phyloP scores from a whole-genome alignment of 768 basidiomycete species.

The Cystobasidium onofrii region DNA sequence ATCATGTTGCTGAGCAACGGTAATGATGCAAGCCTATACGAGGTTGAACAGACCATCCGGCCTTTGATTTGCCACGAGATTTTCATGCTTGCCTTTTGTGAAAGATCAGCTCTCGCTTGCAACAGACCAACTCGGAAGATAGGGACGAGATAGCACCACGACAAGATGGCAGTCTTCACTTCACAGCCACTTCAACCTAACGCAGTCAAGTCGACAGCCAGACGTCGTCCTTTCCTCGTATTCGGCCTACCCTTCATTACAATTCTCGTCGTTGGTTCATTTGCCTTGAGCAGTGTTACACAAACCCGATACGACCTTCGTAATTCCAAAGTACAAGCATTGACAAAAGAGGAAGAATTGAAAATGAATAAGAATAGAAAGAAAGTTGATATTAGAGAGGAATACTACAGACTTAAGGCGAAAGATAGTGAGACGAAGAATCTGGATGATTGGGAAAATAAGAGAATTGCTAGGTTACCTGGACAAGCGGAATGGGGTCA shows the following conservation, averaged over 20 bases:
- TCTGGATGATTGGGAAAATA: slow-evolving; percentile 68
- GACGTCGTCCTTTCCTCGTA: slow-evolving; percentile 44
- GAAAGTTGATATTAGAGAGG: slow-evolving; percentile 85
- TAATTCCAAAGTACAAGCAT: slow-evolving; percentile 66
- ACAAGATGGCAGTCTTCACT: slow-evolving; percentile 20
- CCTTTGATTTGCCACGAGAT: too few relatives aligned
- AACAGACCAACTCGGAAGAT: too few relatives aligned
- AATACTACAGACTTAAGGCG: slow-evolving; percentile 74
- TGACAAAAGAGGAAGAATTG: slow-evolving; percentile 70
- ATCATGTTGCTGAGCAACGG: too few relatives aligned
- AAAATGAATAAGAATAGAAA: slow-evolving; percentile 61
- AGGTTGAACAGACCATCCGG: too few relatives aligned
- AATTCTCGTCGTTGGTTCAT: slow-evolving; percentile 77
- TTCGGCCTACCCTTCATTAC: slow-evolving; percentile 83
- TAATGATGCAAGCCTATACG: too few relatives aligned
- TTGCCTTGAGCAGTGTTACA: slow-evolving; percentile 70
- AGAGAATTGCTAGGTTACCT: slow-evolving; percentile 69
- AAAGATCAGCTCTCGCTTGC: too few relatives aligned
- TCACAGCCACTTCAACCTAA: slow-evolving; percentile 8
- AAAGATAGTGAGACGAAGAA: slow-evolving; percentile 51
- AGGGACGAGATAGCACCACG: too few relatives aligned
- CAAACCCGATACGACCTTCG: slow-evolving; percentile 86
- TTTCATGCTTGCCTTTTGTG: too few relatives aligned
- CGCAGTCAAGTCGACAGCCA: slow-evolving; percentile 1
- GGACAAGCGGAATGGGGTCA: slow-evolving; percentile 94